phyloP scores from a whole-genome alignment of 1,284 basidiomycete genomes.

The Cryptococcus neoformans region DNA sequence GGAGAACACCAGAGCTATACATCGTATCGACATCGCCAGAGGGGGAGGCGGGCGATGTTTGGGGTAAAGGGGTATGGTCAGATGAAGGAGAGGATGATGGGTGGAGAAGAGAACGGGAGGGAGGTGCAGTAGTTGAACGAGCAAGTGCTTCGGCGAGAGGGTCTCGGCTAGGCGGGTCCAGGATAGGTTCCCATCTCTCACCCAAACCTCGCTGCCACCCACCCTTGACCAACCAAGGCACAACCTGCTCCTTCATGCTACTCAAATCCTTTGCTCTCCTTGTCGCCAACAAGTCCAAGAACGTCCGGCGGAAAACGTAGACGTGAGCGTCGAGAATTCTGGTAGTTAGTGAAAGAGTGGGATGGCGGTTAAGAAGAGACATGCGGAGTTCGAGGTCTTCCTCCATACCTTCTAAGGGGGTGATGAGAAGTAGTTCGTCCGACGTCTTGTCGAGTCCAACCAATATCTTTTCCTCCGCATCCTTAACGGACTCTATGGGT shows the following conservation, averaged over 20 bases:
- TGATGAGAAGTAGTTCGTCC: constrained; percentile 67
- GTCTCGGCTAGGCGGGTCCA: constrained; percentile 41
- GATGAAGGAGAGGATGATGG: constrained; percentile 17
- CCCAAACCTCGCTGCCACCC: constrained; percentile 58
- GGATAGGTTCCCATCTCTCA: constrained; percentile 36
- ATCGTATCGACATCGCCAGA: constrained; percentile 6
- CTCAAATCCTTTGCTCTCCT: constrained; percentile 64
- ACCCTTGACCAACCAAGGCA: constrained; percentile 84
- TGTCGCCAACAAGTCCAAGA: constrained; percentile 66
- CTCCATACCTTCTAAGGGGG: constrained; percentile 63
- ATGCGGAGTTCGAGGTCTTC: constrained; percentile 66
- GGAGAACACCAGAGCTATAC: constrained; percentile 4
- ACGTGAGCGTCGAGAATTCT: constrained; percentile 80
- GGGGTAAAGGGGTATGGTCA: constrained; percentile 19
- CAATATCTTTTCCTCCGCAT: constrained; percentile 45
- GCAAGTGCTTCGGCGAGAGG: constrained; percentile 45
- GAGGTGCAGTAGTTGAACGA: constrained; percentile 40
- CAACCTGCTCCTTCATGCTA: constrained; percentile 78
- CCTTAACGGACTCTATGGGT: constrained; percentile 49
- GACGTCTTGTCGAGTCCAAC: constrained; percentile 48
- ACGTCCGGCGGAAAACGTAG: constrained; percentile 73
- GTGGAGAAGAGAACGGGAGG: constrained; percentile 13
- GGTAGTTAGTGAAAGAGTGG: constrained; percentile 66
- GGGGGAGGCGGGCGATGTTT: constrained; percentile 3
- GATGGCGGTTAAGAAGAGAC: constrained; percentile 62